Evolutionary conservation across 164 flowering plant genomes (phyloP), one percentile per base, ranked within the genome.

Genomic region (Tetracentron sinense): DNA sequence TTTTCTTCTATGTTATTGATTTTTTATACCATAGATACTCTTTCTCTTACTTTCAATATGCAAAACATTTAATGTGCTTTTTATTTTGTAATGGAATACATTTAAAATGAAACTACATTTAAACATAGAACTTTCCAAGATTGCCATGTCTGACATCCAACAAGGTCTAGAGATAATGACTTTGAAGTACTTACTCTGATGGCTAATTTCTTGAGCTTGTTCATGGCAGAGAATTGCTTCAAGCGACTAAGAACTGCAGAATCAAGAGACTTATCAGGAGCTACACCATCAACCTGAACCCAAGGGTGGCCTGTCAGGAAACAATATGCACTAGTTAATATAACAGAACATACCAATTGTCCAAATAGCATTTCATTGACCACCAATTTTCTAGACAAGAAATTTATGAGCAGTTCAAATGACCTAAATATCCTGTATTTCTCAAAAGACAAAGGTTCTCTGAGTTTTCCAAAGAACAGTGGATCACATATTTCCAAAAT

Each of bases 141-240:
- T 38, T 12, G 44, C 8, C 44, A 38, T 31, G 23, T 27, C 4
- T 2, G 21, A 61, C 28, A 51, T 44, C 14, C 42, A 57, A 57
- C 7, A 30, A 3, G 44, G 15, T n/a, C 26, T 20, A 47, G 31
- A 44, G 21, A 22, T 4, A 35, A 21, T 1, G 25, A 57, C 2
- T 15, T 28, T 30, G 28, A 33, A 21, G 22, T 56, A 49, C 82
- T 68, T 55, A 85, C 90, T 69, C 86, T 79, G 49, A 85, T 77
- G 27, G 85, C 88, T 35, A 85, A 74, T 75, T 80, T 83, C 75
- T 83, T 85, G 46, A 85, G 68, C 65, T 77, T 85, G 76, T 83
- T 79, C 90, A 85, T 83, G 29, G 90, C 90, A 54, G 90, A 85
- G 68, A 85, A 85, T 63, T 85, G 87, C 71, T 85, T 85, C 78